Conservation (phyloP, 2,329 filamentous ascomycete genomes). For the Reticulascus tulasneorum region DNA sequence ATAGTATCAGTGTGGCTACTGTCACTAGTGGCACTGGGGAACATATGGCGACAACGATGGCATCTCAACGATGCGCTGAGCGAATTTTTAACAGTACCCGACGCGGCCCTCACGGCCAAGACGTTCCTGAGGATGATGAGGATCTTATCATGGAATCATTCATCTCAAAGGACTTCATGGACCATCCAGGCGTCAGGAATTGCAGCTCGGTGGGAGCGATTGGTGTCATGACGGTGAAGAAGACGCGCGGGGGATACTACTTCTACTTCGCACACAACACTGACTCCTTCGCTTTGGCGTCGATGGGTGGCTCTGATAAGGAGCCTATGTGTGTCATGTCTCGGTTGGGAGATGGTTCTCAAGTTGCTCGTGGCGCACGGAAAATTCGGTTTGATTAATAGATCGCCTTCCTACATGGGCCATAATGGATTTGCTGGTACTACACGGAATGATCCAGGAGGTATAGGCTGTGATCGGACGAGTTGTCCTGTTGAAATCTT, state of each 20-base stretch:
- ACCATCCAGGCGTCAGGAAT: constrained; percentile 76
- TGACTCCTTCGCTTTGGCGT: constrained; percentile 80
- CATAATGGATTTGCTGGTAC: no score
- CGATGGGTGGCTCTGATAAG: constrained; percentile 76
- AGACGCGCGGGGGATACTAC: constrained; percentile 68
- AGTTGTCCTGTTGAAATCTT: no score
- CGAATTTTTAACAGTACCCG: constrained; percentile 71
- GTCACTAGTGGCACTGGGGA: constrained; percentile 95
- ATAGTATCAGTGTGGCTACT: constrained; percentile 68
- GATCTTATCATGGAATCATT: constrained; percentile 70
- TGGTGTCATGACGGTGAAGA: constrained; percentile 87
- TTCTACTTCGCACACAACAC: constrained; percentile 97
- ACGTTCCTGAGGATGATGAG: constrained; percentile 70
- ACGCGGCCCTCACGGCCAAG: constrained; percentile 55
- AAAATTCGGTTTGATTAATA: constrained; percentile 35
- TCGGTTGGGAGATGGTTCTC: constrained; percentile 53
- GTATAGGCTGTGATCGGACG: no score
- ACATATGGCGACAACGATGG: constrained; percentile 95
- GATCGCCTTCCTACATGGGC: no score
- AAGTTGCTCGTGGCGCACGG: constrained; percentile 52
- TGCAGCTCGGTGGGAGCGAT: constrained; percentile 84
- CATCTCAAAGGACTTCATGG: constrained; percentile 87
- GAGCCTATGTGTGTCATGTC: constrained; percentile 85
- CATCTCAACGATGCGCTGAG: constrained; percentile 80
- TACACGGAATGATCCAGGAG: no score